phyloP scores from a whole-genome alignment of 192 early-diverging fungal species.

The Podila minutissima region DNA sequence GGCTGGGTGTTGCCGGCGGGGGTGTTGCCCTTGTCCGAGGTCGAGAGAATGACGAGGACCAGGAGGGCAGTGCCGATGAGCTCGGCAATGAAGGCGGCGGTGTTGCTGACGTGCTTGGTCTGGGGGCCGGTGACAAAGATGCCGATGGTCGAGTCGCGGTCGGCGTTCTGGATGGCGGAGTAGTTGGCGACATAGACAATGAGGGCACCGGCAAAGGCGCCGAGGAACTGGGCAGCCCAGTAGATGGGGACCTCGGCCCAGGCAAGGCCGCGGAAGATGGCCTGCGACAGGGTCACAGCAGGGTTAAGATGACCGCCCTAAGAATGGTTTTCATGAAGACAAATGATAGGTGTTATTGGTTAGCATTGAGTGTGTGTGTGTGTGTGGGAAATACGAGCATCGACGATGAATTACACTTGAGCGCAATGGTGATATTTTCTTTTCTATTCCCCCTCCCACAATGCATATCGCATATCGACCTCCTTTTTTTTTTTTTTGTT shows the following conservation, averaged over 20 bases:
- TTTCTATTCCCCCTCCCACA: too few species aligned
- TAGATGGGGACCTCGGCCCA: slow-evolving; percentile 74
- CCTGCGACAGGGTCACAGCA: slow-evolving; percentile 74
- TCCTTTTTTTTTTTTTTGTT: too few species aligned
- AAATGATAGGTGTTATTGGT: not conserved
- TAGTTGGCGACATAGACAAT: slow-evolving; percentile 72
- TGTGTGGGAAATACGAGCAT: too few species aligned
- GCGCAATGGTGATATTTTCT: too few species aligned
- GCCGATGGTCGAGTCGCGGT: slow-evolving; percentile 35
- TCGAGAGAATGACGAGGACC: slow-evolving; percentile 64
- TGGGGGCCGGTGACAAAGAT: slow-evolving; percentile 48
- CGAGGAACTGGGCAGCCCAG: slow-evolving; percentile 71
- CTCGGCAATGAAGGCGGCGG: slow-evolving; percentile 69
- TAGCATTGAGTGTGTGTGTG: too few species aligned
- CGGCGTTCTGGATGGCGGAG: slow-evolving; percentile 63
- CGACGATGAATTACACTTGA: too few species aligned
- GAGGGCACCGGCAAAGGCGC: slow-evolving; percentile 78
- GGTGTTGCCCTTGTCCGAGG: slow-evolving; percentile 67
- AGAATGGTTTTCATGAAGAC: not conserved
- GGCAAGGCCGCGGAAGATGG: slow-evolving; percentile 72
- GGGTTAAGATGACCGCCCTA: slow-evolving; percentile 84
- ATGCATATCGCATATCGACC: too few species aligned
- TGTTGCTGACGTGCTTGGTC: slow-evolving; percentile 54
- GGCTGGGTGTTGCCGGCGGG: slow-evolving; percentile 65
- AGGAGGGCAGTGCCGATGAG: slow-evolving; percentile 74